A percentile compares a stretch with the other conserved stretches of the same genome.
Conservation (phyloP, 2,329 filamentous ascomycete genomes). For the Aspergillus piperis region DNA sequence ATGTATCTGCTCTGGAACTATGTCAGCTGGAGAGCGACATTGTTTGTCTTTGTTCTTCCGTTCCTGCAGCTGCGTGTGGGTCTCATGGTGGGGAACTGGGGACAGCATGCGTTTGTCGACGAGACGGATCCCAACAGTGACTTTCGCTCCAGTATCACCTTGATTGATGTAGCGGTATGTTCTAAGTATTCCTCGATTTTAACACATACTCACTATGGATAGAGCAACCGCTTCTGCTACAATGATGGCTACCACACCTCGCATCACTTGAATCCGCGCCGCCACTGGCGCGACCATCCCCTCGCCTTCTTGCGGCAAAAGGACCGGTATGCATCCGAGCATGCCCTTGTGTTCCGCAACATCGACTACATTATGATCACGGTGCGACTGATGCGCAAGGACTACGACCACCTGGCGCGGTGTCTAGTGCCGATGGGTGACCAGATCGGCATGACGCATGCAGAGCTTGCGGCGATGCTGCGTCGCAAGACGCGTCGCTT, state of each 20-base stretch:
- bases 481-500: slow-evolving; percentile 66
- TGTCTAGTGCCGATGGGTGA: slow-evolving; percentile 73
- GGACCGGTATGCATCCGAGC: slow-evolving; percentile 63
- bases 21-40: slow-evolving; percentile 56
- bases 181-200: neutral
- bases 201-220: slow-evolving; percentile 8
- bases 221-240: slow-evolving; percentile 81
- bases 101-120: slow-evolving; percentile 80
- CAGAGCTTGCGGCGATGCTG: slow-evolving; percentile 65
- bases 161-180: slow-evolving; percentile 75
- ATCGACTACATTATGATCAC: slow-evolving; percentile 81
- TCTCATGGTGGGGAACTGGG: slow-evolving; percentile 82
- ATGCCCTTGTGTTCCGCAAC: slow-evolving; percentile 75
- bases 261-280: slow-evolving; percentile 34
- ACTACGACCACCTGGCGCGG: slow-evolving; percentile 69
- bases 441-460: slow-evolving; percentile 66
- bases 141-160: slow-evolving; percentile 74
- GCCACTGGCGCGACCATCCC: slow-evolving; percentile 81
- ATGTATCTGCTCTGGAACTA: slow-evolving; percentile 55
- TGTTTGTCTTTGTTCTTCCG: slow-evolving; percentile 68
- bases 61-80: slow-evolving; percentile 67
- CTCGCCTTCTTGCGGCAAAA: slow-evolving; percentile 71
- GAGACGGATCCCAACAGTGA: slow-evolving; percentile 73
- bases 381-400: slow-evolving; percentile 65
- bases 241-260: slow-evolving; percentile 83